phyloP scores from a whole-genome alignment of 495 filamentous ascomycete species.

The Penicillium antarcticum region DNA sequence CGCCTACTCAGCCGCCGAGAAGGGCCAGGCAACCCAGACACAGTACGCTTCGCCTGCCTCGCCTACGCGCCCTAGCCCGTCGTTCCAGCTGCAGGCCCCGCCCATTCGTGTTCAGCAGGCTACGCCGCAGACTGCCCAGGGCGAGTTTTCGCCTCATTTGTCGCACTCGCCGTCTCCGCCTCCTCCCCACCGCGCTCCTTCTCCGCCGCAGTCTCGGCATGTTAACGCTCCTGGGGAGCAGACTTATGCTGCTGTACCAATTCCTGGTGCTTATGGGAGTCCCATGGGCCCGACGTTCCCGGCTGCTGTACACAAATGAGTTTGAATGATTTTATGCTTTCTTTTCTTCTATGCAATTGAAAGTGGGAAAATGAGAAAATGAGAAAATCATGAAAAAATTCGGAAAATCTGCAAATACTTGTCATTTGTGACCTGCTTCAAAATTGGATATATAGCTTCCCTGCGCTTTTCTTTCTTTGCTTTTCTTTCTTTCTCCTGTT shows the following conservation, averaged over 20 bases:
- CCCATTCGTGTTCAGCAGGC: constrained; percentile 73
- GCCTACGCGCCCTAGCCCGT: constrained; percentile 47
- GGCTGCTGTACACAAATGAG: constrained; percentile 24
- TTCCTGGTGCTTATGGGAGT: constrained; percentile 49
- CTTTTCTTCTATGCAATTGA: not conserved
- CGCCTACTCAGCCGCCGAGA: constrained; percentile 52
- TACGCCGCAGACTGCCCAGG: constrained; percentile 63
- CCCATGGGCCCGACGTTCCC: constrained; percentile 39
- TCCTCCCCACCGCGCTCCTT: constrained; percentile 28
- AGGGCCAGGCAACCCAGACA: constrained; percentile 44
- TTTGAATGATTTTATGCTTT: constrained; percentile 2
- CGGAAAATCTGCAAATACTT: constrained; percentile 2
- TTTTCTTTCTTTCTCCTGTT: not conserved
- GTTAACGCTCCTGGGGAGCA: constrained; percentile 44
- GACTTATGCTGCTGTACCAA: constrained; percentile 50
- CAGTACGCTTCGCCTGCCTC: constrained; percentile 48
- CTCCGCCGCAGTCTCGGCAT: constrained; percentile 20
- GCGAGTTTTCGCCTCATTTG: constrained; percentile 47
- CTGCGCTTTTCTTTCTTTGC: not conserved
- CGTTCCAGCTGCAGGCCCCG: constrained; percentile 82
- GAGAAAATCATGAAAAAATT: constrained; percentile 1
- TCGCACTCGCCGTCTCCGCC: constrained; percentile 22
- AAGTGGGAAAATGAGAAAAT: too few relatives aligned
- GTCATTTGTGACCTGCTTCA: not conserved
- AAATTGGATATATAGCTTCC: not conserved